Conservation (phyloP, 2,329 filamentous ascomycete species). For the Escovopsis sp. region DNA sequence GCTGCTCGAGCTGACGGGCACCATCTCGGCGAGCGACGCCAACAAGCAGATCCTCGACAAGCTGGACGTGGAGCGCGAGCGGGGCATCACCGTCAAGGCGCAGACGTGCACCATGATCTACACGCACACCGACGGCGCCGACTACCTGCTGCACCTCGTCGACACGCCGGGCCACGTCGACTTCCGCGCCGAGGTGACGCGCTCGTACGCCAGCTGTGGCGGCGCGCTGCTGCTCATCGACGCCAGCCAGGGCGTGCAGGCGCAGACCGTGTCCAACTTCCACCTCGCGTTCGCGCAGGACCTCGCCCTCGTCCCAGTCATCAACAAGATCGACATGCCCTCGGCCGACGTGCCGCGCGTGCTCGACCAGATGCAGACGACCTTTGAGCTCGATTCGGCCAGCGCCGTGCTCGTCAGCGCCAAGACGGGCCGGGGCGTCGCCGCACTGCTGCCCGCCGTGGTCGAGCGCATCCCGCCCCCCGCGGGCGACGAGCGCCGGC, state of each 20-base stretch:
- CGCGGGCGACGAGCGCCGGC: conserved; percentile 54
- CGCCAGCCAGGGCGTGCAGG: conserved; percentile 91
- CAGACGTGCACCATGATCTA: conserved; percentile 98
- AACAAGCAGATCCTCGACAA: conserved; percentile 98
- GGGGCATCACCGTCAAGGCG: conserved; percentile 96
- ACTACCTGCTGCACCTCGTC: conserved; percentile 89
- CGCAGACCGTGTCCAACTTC: conserved; percentile 97
- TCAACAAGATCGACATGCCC: conserved; percentile 93
- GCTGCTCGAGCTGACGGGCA: conserved; percentile 84
- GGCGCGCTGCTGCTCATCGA: conserved; percentile 87
- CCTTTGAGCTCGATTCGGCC: conserved; percentile 74
- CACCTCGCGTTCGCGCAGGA: conserved; percentile 92
- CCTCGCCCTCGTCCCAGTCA: conserved; percentile 70
- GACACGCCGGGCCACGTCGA: conserved; percentile 97
- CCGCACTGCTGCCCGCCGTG: conserved; percentile 67
- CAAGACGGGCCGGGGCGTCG: conserved; percentile 84
- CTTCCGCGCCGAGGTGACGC: conserved; percentile 88
- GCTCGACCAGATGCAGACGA: conserved; percentile 69
- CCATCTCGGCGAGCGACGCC: conserved; percentile 61
- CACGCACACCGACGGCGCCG: conserved; percentile 57
- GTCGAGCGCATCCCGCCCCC: conserved; percentile 76
- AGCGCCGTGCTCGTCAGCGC: conserved; percentile 65
- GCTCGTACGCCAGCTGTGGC: conserved; percentile 91
- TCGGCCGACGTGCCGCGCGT: conserved; percentile 79
- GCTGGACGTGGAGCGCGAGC: conserved; percentile 87